These are phyloP conservation scores for Solanum medicagineum DNA, from an alignment of 257 asterid genomes.

Conservation along the genomic window DNA sequence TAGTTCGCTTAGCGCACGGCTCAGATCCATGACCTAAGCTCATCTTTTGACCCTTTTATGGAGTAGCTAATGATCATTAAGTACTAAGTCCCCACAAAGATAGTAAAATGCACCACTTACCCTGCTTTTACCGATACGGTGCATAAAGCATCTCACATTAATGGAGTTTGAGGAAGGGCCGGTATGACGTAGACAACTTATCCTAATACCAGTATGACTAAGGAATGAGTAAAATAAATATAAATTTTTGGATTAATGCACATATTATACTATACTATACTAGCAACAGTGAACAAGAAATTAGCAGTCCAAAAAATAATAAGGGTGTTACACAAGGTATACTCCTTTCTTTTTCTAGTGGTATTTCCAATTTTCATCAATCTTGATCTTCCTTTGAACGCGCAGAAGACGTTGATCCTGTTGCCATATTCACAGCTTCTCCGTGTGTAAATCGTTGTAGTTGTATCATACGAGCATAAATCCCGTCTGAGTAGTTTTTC, in stretches of 20 bases:
- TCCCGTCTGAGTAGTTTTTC: slow-evolving; percentile 56
- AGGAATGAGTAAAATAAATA: background rate
- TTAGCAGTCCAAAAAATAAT: slow-evolving; percentile 16
- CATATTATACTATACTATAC: slow-evolving; percentile 34
- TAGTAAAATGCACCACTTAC: background rate
- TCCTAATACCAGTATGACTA: background rate
- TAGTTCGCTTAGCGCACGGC: background rate
- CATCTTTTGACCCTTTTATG: background rate
- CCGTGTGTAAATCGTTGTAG: slow-evolving; percentile 65
- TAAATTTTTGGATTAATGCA: slow-evolving; percentile 12
- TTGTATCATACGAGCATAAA: slow-evolving; percentile 75
- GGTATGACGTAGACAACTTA: no score
- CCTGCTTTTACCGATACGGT: background rate
- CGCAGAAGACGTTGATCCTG: slow-evolving; percentile 42
- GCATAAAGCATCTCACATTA: background rate
- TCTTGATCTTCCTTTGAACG: slow-evolving; percentile 25
- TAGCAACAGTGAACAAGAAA: slow-evolving; percentile 25
- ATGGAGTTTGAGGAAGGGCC: no score
- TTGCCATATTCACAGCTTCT: slow-evolving; percentile 37
- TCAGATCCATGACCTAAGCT: background rate
- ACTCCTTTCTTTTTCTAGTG: background rate
- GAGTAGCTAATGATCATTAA: background rate
- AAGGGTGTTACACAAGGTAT: slow-evolving; percentile 3
- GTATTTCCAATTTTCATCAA: background rate
- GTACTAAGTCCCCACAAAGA: background rate